Evolutionary conservation across 192 early-diverging fungal species (phyloP).

Genomic region (Borealophlyctis nickersoniae): DNA sequence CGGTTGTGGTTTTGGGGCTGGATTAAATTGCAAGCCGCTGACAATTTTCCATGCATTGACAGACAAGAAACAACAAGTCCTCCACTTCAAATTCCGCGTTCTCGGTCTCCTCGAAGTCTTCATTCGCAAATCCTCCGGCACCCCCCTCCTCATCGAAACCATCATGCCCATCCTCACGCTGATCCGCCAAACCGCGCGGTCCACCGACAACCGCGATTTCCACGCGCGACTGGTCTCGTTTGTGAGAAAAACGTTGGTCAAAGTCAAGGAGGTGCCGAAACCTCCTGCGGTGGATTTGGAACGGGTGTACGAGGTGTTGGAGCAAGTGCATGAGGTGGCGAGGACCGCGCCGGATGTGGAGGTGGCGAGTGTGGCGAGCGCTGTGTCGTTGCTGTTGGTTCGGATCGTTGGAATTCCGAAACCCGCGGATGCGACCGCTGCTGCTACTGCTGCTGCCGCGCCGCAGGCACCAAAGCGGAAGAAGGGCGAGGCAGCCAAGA

Average conservation of each 20-base stretch:
- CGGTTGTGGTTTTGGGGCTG: too few species aligned
- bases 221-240: constrained; percentile 66
- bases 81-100: constrained; percentile 88
- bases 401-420: constrained; percentile 38
- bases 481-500: neutral
- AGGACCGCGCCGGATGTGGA: constrained; percentile 55
- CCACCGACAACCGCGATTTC: constrained; percentile 53
- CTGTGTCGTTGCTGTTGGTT: constrained; percentile 56
- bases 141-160: constrained; percentile 67
- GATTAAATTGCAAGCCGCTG: constrained; percentile 2
- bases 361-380: constrained; percentile 49
- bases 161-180: constrained; percentile 70
- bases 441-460: constrained; percentile 27
- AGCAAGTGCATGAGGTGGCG: constrained; percentile 67
- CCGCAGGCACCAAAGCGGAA: constrained; percentile 14
- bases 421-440: constrained; percentile 24
- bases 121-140: constrained; percentile 61
- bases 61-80: constrained; percentile 73
- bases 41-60: neutral
- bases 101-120: constrained; percentile 81
- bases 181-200: constrained; percentile 43
- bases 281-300: constrained; percentile 42
- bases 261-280: constrained; percentile 61
- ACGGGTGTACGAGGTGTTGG: constrained; percentile 57
- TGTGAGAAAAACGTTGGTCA: constrained; percentile 60